These are phyloP conservation scores for Anisodus tanguticus DNA, from an alignment of 257 asterid species.

Conservation along the genomic window DNA sequence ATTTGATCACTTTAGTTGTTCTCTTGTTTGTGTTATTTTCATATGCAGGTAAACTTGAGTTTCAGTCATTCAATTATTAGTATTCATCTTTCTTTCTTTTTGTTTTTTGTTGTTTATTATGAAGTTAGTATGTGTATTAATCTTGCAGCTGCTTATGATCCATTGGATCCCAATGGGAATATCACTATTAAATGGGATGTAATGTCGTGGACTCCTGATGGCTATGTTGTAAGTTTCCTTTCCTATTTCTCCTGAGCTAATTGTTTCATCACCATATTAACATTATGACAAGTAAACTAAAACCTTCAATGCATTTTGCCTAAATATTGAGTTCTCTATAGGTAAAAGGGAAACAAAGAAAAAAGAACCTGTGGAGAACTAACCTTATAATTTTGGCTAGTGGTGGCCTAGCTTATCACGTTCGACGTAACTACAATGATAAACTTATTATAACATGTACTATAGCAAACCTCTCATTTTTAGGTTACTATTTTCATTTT, in stretches of 20 bases:
- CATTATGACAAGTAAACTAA: too few species aligned
- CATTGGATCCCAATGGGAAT: constrained; percentile 84
- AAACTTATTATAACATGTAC: too few species aligned
- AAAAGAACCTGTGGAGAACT: too few species aligned
- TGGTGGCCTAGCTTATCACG: too few species aligned
- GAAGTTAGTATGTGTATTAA: not conserved
- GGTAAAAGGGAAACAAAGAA: too few species aligned
- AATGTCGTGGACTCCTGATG: constrained; percentile 89
- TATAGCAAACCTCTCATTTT: not conserved
- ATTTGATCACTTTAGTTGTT: constrained; percentile 34
- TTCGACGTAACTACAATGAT: too few species aligned
- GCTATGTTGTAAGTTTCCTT: constrained; percentile 65
- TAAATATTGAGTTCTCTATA: not conserved
- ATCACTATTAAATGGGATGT: constrained; percentile 93
- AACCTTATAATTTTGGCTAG: too few species aligned
- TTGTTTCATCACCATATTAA: not conserved
- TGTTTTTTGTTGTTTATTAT: not conserved
- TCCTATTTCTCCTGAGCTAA: not conserved
- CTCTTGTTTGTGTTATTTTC: constrained; percentile 45
- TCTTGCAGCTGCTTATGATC: constrained; percentile 74
- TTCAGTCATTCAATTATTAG: not conserved
- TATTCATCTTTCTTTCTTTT: not conserved
- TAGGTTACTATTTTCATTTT: not conserved
- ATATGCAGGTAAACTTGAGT: constrained; percentile 50
- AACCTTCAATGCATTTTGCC: not conserved